Percentiles rank a stretch among this genome's conserved stretches.
Evolutionary conservation across 495 filamentous ascomycete species (phyloP).

Genomic region (Cetradonia linearis): DNA sequence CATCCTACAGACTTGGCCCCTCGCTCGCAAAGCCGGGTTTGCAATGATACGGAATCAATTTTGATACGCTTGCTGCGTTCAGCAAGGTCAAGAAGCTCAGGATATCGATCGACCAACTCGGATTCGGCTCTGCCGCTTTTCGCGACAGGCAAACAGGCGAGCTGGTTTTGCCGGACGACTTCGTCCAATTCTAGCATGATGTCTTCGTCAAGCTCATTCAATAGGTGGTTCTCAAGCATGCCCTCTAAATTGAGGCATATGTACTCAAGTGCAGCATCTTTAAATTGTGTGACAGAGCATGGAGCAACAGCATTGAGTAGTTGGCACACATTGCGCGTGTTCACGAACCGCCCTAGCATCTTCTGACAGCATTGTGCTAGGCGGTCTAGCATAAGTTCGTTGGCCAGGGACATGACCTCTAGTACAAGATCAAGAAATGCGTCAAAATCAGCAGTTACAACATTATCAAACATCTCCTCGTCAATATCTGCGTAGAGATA

Average conservation of each 20-base stretch:
- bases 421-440: conserved; percentile 81
- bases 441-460: conserved; percentile 60
- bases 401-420: conserved; percentile 80
- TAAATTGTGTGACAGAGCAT: conserved; percentile 74
- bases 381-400: conserved; percentile 91
- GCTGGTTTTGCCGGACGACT: conserved; percentile 71
- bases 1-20: conserved; percentile 42
- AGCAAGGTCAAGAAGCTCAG: conserved; percentile 45
- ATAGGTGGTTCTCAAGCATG: conserved; percentile 75
- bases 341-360: conserved; percentile 78
- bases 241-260: conserved; percentile 81
- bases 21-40: conserved; percentile 47
- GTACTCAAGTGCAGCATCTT: conserved; percentile 80
- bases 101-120: conserved; percentile 61
- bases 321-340: conserved; percentile 72
- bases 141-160: conserved; percentile 61
- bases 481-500: conserved; percentile 80
- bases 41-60: conserved; percentile 50
- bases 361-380: conserved; percentile 84
- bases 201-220: conserved; percentile 81
- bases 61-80: conserved; percentile 45
- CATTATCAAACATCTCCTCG: conserved; percentile 68
- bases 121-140: conserved; percentile 63
- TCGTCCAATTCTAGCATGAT: conserved; percentile 66
- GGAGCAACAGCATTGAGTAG: conserved; percentile 76